phyloP scores from a whole-genome alignment of 2,329 filamentous ascomycete genomes.

The Penicillium sumatraense region DNA sequence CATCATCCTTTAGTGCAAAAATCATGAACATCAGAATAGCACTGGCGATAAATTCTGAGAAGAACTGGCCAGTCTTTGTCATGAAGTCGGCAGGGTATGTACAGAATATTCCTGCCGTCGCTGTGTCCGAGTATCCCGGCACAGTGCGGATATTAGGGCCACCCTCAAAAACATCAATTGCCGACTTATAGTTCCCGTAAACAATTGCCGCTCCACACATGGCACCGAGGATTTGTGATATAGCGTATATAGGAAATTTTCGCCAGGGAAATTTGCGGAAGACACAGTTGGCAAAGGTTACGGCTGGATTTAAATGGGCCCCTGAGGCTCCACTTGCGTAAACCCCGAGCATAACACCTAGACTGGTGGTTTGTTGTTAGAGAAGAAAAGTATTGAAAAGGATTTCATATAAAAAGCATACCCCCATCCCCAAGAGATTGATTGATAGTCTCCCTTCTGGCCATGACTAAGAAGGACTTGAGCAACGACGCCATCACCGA shows the following conservation, averaged over 20 bases:
- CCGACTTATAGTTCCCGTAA: conserved; percentile 67
- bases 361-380: conserved; percentile 43
- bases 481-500: conserved; percentile 72
- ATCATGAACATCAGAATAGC: conserved; percentile 73
- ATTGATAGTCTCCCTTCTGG: conserved; percentile 55
- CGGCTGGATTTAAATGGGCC: conserved; percentile 71
- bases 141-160: conserved; percentile 64
- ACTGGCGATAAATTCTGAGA: conserved; percentile 72
- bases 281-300: conserved; percentile 71
- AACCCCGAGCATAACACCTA: conserved; percentile 71
- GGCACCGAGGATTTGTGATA: conserved; percentile 69
- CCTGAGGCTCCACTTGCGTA: conserved; percentile 65
- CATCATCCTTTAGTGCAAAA: conserved; percentile 64
- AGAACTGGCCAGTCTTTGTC: conserved; percentile 69
- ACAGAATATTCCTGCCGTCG: conserved; percentile 73
- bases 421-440: conserved; percentile 58
- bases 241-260: conserved; percentile 69
- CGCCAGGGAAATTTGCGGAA: conserved; percentile 71
- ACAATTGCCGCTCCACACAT: conserved; percentile 66
- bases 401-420: conserved; percentile 30
- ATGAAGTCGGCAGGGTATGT: conserved; percentile 69
- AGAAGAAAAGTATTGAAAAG: conserved; percentile 3
- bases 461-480: conserved; percentile 65
- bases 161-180: conserved; percentile 69
- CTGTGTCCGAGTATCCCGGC: conserved; percentile 56